Evolutionary conservation across 2,329 filamentous ascomycete species (phyloP).

Genomic region (Aspergillaceae sp.): DNA sequence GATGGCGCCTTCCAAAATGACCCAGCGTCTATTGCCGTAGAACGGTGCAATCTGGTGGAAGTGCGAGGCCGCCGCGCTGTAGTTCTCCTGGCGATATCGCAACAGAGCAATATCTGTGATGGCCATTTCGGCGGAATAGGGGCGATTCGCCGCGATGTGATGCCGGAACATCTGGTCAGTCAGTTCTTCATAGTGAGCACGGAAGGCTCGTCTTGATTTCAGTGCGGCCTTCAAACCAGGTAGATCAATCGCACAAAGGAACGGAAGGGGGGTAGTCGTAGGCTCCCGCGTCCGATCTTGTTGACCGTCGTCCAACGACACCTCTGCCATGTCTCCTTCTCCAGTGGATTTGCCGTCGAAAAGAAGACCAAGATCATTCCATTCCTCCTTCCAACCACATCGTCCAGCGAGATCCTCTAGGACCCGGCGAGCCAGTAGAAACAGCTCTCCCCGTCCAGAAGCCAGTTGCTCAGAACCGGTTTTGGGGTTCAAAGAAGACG

Average conservation of each 20-base stretch:
- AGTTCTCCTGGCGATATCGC: conserved; percentile 69
- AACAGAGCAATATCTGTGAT: conserved; percentile 80
- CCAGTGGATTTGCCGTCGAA: conserved; percentile 24
- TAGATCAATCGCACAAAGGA: conserved; percentile 44
- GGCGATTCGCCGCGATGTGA: conserved; percentile 69
- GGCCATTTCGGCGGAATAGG: conserved; percentile 65
- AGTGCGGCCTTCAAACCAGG: conserved; percentile 54
- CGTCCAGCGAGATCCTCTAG: conserved; percentile 65
- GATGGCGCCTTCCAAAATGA: conserved; percentile 69
- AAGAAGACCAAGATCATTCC: conserved; percentile 49
- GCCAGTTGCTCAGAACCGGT: conserved; percentile 72
- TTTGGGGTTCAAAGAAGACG: conserved; percentile 37
- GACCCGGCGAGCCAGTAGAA: conserved; percentile 68
- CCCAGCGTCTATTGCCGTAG: conserved; percentile 72
- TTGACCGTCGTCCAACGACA: conserved; percentile 24
- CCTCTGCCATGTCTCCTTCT: conserved; percentile 25
- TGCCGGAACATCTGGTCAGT: conserved; percentile 78
- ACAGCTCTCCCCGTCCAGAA: conserved; percentile 71
- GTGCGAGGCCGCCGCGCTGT: conserved; percentile 61
- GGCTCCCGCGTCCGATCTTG: conserved; percentile 8
- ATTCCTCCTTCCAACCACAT: conserved; percentile 67
- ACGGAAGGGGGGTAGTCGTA: conserved; percentile 12
- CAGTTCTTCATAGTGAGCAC: conserved; percentile 62
- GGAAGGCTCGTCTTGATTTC: conserved; percentile 55
- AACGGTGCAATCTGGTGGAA: conserved; percentile 71